Percentiles rank a stretch among this genome's conserved stretches.
Conservation (phyloP, 2,329 filamentous ascomycete species). For the Phyllosticta capitalensis region DNA sequence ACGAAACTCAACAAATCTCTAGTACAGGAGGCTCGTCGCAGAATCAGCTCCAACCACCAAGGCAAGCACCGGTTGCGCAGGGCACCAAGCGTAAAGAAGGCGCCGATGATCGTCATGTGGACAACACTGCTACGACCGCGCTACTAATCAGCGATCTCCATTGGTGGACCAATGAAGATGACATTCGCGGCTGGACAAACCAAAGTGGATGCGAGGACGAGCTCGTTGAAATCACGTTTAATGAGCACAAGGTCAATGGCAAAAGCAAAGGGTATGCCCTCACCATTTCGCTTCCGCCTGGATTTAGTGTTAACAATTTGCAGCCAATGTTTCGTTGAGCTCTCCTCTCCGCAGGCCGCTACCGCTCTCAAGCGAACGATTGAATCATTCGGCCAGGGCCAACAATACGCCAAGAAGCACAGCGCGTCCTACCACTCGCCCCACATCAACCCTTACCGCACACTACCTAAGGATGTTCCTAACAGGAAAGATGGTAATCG, state of each 20-base stretch:
- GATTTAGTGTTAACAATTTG: neutral
- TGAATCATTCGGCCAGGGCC: slow-evolving; percentile 52
- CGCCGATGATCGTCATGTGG: slow-evolving; percentile 43
- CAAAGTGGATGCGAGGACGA: slow-evolving; percentile 74
- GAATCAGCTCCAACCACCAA: slow-evolving; percentile 27
- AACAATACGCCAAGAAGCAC: slow-evolving; percentile 55
- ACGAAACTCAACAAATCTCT: slow-evolving; percentile 33
- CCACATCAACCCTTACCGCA: slow-evolving; percentile 78
- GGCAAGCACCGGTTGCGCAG: slow-evolving; percentile 41
- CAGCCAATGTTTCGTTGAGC: slow-evolving; percentile 74
- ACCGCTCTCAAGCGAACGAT: slow-evolving; percentile 77
- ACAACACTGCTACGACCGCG: slow-evolving; percentile 56
- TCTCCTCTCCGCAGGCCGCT: slow-evolving; percentile 72
- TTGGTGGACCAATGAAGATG: slow-evolving; percentile 91
- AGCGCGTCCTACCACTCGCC: slow-evolving; percentile 67
- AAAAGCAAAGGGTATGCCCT: slow-evolving; percentile 85
- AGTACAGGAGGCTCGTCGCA: slow-evolving; percentile 33
- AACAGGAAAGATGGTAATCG: slow-evolving; percentile 56
- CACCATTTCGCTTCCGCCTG: neutral
- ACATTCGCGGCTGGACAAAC: slow-evolving; percentile 77
- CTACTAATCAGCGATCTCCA: slow-evolving; percentile 81
- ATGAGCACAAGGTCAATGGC: slow-evolving; percentile 96
- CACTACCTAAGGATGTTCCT: slow-evolving; percentile 79
- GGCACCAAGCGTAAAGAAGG: slow-evolving; percentile 54
- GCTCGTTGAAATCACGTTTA: slow-evolving; percentile 88